Conservation (phyloP, 148 eudicot species). For the Fallopia convolvulus region DNA sequence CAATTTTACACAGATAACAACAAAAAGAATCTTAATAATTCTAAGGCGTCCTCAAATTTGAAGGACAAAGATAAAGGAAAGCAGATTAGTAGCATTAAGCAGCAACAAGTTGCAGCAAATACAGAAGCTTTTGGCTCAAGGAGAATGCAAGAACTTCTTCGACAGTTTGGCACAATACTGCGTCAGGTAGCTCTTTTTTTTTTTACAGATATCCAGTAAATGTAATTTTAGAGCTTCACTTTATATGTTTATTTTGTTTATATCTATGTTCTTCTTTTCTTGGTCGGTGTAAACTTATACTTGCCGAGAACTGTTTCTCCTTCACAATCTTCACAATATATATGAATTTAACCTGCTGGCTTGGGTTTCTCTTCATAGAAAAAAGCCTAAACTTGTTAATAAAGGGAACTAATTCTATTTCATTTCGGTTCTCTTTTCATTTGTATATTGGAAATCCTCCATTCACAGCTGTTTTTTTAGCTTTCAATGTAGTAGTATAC, state of each 20-base stretch:
- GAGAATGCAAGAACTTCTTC: constrained; percentile 93
- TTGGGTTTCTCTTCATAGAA: not conserved
- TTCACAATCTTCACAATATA: not conserved
- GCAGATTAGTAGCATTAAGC: constrained; percentile 36
- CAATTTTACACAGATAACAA: constrained; percentile 45
- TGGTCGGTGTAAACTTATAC: not conserved
- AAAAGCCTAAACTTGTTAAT: not conserved
- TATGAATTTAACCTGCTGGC: not conserved
- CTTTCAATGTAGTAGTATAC: not conserved
- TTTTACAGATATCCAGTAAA: not conserved
- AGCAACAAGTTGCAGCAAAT: constrained; percentile 46
- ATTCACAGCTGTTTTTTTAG: not conserved
- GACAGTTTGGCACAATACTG: constrained; percentile 64
- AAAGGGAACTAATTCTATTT: not conserved
- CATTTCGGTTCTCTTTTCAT: not conserved
- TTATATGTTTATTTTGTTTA: too few relatives aligned
- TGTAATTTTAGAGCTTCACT: too few relatives aligned
- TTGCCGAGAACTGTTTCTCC: not conserved
- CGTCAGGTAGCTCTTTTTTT: constrained; percentile 41
- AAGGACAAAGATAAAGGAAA: constrained; percentile 66
- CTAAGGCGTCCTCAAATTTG: constrained; percentile 31
- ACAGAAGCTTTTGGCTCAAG: constrained; percentile 57
- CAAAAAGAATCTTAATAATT: constrained; percentile 33
- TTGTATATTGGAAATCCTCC: not conserved
- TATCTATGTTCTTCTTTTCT: not conserved